These are phyloP conservation scores for Vitis vinifera DNA, from an alignment of 164 flowering plant species.

Conservation along the genomic window DNA sequence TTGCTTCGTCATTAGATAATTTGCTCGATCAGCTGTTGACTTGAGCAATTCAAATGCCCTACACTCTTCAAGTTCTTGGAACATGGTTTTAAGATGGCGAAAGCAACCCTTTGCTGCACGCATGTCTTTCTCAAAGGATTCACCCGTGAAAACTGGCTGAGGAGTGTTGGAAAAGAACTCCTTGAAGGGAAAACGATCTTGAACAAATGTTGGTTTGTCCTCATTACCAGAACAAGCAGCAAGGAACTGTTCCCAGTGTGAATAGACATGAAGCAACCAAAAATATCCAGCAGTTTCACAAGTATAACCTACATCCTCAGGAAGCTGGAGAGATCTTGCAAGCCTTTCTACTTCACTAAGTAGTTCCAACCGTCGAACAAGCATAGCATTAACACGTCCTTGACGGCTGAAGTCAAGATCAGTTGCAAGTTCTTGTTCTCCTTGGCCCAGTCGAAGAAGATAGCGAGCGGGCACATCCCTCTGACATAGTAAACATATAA, in stretches of 20 bases:
- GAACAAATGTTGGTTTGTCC: conserved; percentile 72
- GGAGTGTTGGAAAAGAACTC: conserved; percentile 84
- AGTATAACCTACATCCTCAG: conserved; percentile 96
- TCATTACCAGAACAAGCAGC: conserved; percentile 73
- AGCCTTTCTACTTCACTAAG: conserved; percentile 94
- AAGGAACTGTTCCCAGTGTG: conserved; percentile 96
- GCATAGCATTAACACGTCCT: conserved; percentile 99
- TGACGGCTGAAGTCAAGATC: conserved; percentile 98
- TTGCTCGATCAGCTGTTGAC: conserved; percentile 95
- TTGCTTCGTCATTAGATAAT: conserved; percentile 96
- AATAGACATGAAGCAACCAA: conserved; percentile 95
- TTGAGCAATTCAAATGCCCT: conserved; percentile 97
- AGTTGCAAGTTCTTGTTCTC: conserved; percentile 96
- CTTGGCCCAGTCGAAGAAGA: conserved; percentile 98
- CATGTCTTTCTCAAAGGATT: conserved; percentile 93
- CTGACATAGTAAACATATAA: conserved; percentile 32
- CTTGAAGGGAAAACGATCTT: conserved; percentile 82
- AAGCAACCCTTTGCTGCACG: conserved; percentile 92
- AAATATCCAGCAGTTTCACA: conserved; percentile 99
- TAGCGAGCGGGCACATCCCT: conserved; percentile 99
- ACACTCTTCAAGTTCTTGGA: conserved; percentile 96
- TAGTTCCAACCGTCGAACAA: conserved; percentile 86
- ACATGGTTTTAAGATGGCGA: conserved; percentile 86
- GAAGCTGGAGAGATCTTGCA: conserved; percentile 86
- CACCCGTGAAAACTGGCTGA: conserved; percentile 73